Conservation (phyloP, 768 basidiomycete genomes). For the Cystobasidium onofrii region DNA sequence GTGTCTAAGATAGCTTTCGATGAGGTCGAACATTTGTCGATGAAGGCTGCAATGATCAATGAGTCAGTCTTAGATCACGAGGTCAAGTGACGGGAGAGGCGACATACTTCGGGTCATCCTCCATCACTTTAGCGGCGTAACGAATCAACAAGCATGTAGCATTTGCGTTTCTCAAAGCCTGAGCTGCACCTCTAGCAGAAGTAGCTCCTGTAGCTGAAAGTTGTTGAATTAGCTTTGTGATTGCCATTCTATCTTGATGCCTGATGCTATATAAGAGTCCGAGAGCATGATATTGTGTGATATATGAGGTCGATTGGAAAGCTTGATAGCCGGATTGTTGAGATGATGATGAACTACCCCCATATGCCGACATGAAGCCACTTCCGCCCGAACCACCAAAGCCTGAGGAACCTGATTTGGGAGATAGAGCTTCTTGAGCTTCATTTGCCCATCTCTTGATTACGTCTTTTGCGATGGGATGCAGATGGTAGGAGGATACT, state of each 20-base stretch:
- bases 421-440: conserved; percentile 87
- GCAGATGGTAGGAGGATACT: conserved; percentile 93
- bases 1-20: conserved; percentile 91
- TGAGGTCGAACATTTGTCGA: conserved; percentile 80
- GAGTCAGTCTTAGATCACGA: neutral
- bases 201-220: conserved; percentile 58
- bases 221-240: conserved; percentile 99
- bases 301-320: conserved; percentile 77
- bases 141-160: conserved; percentile 97
- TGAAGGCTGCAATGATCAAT: conserved; percentile 57
- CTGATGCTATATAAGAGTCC: conserved; percentile 88
- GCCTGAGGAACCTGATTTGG: conserved; percentile 62
- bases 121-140: conserved; percentile 96
- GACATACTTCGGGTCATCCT: conserved; percentile 95
- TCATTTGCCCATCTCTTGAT: conserved; percentile 99
- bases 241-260: conserved; percentile 96
- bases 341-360: conserved; percentile 51
- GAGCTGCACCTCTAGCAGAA: conserved; percentile 72
- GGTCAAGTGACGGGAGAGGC: neutral
- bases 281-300: conserved; percentile 93
- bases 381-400: conserved; percentile 55
- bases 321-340: conserved; percentile 61
- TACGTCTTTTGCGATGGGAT: conserved; percentile 84
- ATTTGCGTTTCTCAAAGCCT: conserved; percentile 86
- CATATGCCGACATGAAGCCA: conserved; percentile 51